phyloP scores from a whole-genome alignment of 2,329 filamentous ascomycete genomes.

The Malbranchea zuffiana region DNA sequence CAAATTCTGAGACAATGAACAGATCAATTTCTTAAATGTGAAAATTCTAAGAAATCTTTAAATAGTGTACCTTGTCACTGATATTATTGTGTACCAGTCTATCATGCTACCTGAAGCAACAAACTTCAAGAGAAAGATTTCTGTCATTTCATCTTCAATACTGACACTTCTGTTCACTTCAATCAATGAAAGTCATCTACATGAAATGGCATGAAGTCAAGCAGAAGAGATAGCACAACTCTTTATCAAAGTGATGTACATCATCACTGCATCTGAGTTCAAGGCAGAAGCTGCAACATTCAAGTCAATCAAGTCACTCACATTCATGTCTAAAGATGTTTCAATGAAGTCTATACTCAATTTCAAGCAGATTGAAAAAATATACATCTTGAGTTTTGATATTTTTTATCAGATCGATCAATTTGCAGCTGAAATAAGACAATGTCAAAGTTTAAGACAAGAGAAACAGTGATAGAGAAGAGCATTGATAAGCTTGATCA shows the following conservation, averaged over 20 bases:
- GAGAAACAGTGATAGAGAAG: neutral
- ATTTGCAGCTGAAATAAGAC: conserved; percentile 1
- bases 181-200: too few relatives aligned
- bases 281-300: neutral
- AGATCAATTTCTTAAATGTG: too few relatives aligned
- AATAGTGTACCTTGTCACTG: too few relatives aligned
- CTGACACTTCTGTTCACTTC: too few relatives aligned
- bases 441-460: conserved; percentile 1
- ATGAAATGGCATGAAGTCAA: too few relatives aligned
- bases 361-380: conserved; percentile 1
- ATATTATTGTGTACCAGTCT: too few relatives aligned
- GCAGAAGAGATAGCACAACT: neutral
- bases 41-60: too few relatives aligned
- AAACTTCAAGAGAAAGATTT: too few relatives aligned
- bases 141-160: too few relatives aligned
- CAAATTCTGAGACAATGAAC: too few relatives aligned
- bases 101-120: too few relatives aligned
- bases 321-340: neutral
- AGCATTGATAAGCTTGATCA: neutral
- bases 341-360: neutral
- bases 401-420: conserved; percentile 1
- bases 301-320: neutral
- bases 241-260: conserved; percentile 1
- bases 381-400: neutral
- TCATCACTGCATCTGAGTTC: neutral